Evolutionary conservation across 208 protist species (phyloP).

Genomic region (Phytomonas francai): DNA sequence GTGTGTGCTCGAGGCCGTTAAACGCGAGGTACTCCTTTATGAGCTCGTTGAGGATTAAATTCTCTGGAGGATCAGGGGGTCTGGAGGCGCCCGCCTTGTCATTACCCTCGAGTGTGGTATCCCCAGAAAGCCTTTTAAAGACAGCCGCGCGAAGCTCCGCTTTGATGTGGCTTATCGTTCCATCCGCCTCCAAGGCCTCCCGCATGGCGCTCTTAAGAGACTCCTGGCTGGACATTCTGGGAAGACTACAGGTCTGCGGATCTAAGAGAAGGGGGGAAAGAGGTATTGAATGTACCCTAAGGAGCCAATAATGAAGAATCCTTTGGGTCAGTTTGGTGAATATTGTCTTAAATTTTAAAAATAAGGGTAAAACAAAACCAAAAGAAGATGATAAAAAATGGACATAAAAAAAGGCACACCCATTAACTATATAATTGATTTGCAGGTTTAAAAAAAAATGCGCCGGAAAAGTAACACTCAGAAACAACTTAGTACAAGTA

Average conservation of each 20-base stretch:
- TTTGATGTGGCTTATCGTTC: constrained; percentile 82
- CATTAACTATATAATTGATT: not conserved
- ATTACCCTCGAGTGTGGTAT: constrained; percentile 14
- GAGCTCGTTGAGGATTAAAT: constrained; percentile 91
- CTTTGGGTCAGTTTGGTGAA: not conserved
- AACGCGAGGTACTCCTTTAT: constrained; percentile 91
- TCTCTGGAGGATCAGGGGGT: constrained; percentile 79
- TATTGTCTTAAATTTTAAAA: not conserved
- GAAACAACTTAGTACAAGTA: not conserved
- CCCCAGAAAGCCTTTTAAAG: constrained; percentile 69
- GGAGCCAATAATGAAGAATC: constrained; percentile 7
- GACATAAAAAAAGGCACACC: not conserved
- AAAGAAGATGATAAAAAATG: constrained; percentile 7
- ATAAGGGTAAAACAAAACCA: constrained; percentile 8
- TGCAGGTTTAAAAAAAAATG: not conserved
- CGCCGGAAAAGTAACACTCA: not conserved
- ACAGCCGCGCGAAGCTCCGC: constrained; percentile 85
- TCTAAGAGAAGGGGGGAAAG: not conserved
- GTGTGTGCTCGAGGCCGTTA: constrained; percentile 86
- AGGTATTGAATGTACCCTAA: not conserved
- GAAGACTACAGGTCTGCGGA: not conserved
- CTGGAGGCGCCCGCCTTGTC: constrained; percentile 5
- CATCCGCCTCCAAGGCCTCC: constrained; percentile 74
- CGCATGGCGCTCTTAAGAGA: constrained; percentile 82
- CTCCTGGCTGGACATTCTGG: constrained; percentile 49